These are phyloP conservation scores for Hypoxylon fuscum DNA, from an alignment of 495 filamentous ascomycete species.

Conservation along the genomic window DNA sequence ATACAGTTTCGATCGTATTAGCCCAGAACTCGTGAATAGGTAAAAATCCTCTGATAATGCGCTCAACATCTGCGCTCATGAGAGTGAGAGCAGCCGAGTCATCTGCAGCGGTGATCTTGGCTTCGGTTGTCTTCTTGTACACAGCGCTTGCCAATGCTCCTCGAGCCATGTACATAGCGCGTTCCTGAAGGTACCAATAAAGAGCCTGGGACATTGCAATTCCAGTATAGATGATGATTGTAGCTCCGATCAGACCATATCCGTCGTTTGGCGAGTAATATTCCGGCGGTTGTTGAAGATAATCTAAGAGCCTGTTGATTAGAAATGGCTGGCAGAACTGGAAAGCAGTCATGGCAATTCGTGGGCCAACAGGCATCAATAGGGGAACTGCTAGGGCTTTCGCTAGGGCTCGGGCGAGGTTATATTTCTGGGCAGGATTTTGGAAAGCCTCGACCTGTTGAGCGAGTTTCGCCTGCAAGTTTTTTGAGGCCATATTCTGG, in stretches of 20 bases:
- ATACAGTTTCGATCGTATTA: slow-evolving; percentile 36
- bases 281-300: slow-evolving; percentile 55
- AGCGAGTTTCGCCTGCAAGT: slow-evolving; percentile 46
- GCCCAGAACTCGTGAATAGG: slow-evolving; percentile 67
- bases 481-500: slow-evolving; percentile 53
- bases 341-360: slow-evolving; percentile 53
- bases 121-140: slow-evolving; percentile 61
- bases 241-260: slow-evolving; percentile 50
- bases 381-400: slow-evolving; percentile 41
- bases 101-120: slow-evolving; percentile 57
- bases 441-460: slow-evolving; percentile 7
- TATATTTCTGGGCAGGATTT: slow-evolving; percentile 22
- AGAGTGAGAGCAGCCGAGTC: slow-evolving; percentile 47
- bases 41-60: slow-evolving; percentile 58
- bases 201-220: slow-evolving; percentile 62
- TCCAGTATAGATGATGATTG: slow-evolving; percentile 62
- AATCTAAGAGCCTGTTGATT: slow-evolving; percentile 59
- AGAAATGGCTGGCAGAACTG: slow-evolving; percentile 73
- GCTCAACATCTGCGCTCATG: slow-evolving; percentile 63
- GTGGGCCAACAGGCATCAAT: slow-evolving; percentile 44
- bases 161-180: slow-evolving; percentile 62
- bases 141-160: slow-evolving; percentile 65
- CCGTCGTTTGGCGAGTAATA: slow-evolving; percentile 55
- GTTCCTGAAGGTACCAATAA: slow-evolving; percentile 59
- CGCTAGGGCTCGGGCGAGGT: slow-evolving; percentile 28